These are phyloP conservation scores for Orbilia oligospora DNA, from an alignment of 2,329 filamentous ascomycete species.

Conservation along the genomic window DNA sequence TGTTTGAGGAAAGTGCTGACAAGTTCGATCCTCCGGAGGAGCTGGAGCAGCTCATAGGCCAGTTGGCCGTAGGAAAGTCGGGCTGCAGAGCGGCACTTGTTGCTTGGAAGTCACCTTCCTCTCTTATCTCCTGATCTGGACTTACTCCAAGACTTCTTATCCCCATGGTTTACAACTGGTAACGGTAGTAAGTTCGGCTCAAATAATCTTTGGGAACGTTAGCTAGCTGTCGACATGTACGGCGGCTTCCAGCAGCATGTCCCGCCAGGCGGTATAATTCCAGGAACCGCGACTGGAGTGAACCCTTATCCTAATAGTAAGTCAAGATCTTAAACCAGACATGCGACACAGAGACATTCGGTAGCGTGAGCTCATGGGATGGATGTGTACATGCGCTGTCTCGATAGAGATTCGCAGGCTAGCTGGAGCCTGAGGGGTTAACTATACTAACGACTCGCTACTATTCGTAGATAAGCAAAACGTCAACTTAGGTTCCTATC, in stretches of 20 bases:
- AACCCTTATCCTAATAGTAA: conserved; percentile 60
- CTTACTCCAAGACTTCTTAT: conserved; percentile 39
- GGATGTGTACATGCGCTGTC: background rate
- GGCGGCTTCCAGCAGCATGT: conserved; percentile 58
- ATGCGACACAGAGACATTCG: background rate
- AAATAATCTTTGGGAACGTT: conserved; percentile 27
- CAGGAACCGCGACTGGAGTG: conserved; percentile 58
- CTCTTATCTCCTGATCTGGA: conserved; percentile 38
- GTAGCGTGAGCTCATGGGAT: background rate
- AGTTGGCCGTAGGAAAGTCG: conserved; percentile 22
- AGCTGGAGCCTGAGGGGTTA: conserved; percentile 22
- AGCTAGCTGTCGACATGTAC: conserved; percentile 37
- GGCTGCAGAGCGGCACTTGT: conserved; percentile 22
- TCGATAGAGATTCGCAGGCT: conserved; percentile 6
- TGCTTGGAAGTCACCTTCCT: conserved; percentile 33
- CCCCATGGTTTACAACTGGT: conserved; percentile 43
- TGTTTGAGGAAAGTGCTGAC: conserved; percentile 58
- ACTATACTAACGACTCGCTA: background rate
- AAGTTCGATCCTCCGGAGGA: conserved; percentile 56
- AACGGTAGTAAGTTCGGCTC: conserved; percentile 27
- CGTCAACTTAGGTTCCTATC: conserved; percentile 55
- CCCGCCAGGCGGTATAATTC: conserved; percentile 57
- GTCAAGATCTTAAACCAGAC: conserved; percentile 25
- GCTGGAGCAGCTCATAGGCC: conserved; percentile 17
- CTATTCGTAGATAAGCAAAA: conserved; percentile 43